Base-by-base conservation (phyloP, 202 grass and related monocot genomes). In the Cymbopogon flexuosus region DNA sequence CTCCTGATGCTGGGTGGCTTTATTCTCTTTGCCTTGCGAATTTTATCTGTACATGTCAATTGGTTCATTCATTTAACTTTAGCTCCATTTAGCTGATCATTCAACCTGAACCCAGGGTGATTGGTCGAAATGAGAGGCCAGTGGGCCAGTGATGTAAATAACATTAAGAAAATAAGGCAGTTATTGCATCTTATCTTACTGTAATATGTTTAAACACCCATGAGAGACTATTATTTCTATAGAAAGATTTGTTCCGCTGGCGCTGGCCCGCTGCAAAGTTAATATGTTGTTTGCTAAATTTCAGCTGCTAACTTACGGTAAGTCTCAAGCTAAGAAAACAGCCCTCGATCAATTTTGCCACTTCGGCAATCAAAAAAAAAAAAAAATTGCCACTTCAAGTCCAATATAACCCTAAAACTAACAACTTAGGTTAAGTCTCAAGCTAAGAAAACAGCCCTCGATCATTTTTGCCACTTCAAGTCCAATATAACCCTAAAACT, bases 1-100 rank as follows among this genome's bases (percentile, higher is more conserved):
- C 14, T 37, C 66, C 82, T 83, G 72, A 47, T 12, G 43, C 39
- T 14, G 60, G 5, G 0, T 80, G 46, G 46, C 65, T 89, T 81
- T 72, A 39, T 77, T 66, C 65, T 22, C 58, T 77, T 66, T 73
- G 82, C 72, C 78, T 62, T 81, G 68, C n/a, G n/a, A 54, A 72
- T 72, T 72, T 72, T 72, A 72, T 52, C 23, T 78, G 78, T 68
- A 68, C 78, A 81, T 86, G 61, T 67, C 59, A 67, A 77, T 62
- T 65, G 10, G 35, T 78, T 85, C 76, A 40, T 86, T 86, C 62
- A 62, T 86, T 70, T 63, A 42, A 1, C 41, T 10, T 21, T 47
- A 65, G 13, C 24, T 59, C 19, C 62, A 10, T 24, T 22, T 12
- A 46, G 36, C 29, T 81, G 19, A 70, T 13, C 68, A 36, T 22